phyloP scores from a whole-genome alignment of 2,329 filamentous ascomycete species.

The Trichoderma brevicompactum region DNA sequence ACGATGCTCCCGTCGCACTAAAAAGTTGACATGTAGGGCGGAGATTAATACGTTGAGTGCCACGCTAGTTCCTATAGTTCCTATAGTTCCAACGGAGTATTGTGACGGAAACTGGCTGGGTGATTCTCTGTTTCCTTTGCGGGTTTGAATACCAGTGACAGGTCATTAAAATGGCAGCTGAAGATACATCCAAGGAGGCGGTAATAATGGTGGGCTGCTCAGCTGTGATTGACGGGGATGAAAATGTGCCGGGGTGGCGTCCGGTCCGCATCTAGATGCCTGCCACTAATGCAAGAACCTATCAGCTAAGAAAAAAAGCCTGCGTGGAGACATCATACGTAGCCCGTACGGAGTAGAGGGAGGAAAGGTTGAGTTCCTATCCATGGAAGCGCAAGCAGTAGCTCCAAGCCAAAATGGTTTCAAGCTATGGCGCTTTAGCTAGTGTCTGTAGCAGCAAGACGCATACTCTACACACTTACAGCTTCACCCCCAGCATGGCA shows the following conservation, averaged over 20 bases:
- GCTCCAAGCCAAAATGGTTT: neutral
- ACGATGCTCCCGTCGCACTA: neutral
- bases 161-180: neutral
- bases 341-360: too few relatives aligned
- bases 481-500: neutral
- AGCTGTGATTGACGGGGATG: neutral
- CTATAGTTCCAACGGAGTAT: neutral
- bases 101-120: neutral
- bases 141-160: neutral
- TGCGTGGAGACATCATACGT: neutral
- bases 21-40: neutral
- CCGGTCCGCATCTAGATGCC: neutral
- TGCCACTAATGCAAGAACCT: neutral
- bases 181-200: neutral
- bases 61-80: neutral
- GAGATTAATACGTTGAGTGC: neutral
- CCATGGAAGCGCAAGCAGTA: neutral
- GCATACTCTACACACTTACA: neutral
- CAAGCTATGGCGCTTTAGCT: neutral
- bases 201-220: neutral
- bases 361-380: neutral
- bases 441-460: neutral
- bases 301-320: neutral
- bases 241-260: neutral
- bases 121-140: neutral